phyloP scores from a whole-genome alignment of 805 yeast genomes.

The Danielia oregonensis region DNA sequence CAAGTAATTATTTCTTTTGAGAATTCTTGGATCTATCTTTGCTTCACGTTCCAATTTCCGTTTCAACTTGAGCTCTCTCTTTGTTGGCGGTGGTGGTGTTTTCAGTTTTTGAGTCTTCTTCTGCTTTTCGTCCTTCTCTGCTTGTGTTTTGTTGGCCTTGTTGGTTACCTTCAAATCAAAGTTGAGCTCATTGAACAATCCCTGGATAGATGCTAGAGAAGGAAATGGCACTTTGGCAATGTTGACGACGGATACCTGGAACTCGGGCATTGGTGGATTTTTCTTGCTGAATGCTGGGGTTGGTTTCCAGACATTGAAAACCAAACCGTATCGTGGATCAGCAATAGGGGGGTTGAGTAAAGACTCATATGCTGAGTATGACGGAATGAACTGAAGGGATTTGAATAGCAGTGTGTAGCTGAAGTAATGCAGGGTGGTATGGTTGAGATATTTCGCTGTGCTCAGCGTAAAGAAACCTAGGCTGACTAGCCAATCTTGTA shows the following conservation, averaged over 20 bases:
- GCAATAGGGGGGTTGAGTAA: conserved; percentile 5
- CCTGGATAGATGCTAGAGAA: conserved; percentile 36
- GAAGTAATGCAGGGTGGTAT: conserved; percentile 23
- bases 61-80: conserved; percentile 22
- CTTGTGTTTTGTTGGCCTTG: background rate
- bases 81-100: conserved; percentile 15
- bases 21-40: conserved; percentile 22
- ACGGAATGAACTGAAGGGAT: conserved; percentile 20
- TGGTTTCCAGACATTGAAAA: conserved; percentile 85
- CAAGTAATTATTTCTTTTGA: conserved; percentile 23
- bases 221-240: conserved; percentile 46
- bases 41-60: conserved; percentile 25
- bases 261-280: conserved; percentile 70
- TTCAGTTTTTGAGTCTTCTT: conserved; percentile 10
- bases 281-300: conserved; percentile 64
- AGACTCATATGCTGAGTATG: conserved; percentile 13
- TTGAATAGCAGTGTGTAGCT: conserved; percentile 19
- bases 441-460: conserved; percentile 12
- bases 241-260: conserved; percentile 59
- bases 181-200: conserved; percentile 18
- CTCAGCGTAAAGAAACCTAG: background rate
- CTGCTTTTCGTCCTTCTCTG: background rate
- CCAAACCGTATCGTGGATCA: conserved; percentile 26
- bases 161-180: too few relatives aligned
- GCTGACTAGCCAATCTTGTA: background rate